Conservation (phyloP, 2,329 filamentous ascomycete genomes). For the Fusarium sp. region DNA sequence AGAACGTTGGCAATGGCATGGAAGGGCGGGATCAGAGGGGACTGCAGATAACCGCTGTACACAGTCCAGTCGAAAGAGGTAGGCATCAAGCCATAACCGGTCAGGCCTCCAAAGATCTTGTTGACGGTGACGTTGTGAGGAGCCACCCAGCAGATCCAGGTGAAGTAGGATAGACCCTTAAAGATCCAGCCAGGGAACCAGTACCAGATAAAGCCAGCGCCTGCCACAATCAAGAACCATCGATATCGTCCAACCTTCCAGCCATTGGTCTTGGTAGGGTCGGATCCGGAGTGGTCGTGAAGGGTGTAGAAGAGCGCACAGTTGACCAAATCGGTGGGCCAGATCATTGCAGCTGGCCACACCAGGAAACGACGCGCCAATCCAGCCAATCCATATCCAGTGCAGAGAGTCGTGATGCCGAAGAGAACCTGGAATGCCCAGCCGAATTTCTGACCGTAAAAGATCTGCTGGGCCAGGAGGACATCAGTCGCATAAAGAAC, state of each 20-base stretch:
- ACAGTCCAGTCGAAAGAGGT: slow-evolving; percentile 68
- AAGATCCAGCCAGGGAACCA: slow-evolving; percentile 74
- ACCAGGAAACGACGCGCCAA: slow-evolving; percentile 65
- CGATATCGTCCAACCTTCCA: slow-evolving; percentile 74
- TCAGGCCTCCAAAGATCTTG: slow-evolving; percentile 71
- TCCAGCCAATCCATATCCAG: slow-evolving; percentile 69
- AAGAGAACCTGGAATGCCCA: slow-evolving; percentile 67
- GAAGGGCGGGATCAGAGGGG: slow-evolving; percentile 65
- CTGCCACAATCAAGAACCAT: slow-evolving; percentile 70
- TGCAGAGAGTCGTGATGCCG: slow-evolving; percentile 65
- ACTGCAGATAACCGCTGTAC: slow-evolving; percentile 62
- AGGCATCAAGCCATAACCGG: slow-evolving; percentile 69
- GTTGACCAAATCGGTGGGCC: slow-evolving; percentile 67
- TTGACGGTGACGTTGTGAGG: slow-evolving; percentile 71
- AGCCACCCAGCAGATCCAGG: slow-evolving; percentile 72
- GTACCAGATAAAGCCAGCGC: slow-evolving; percentile 65
- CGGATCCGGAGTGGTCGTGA: slow-evolving; percentile 58
- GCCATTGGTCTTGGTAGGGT: slow-evolving; percentile 65
- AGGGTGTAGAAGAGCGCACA: slow-evolving; percentile 63
- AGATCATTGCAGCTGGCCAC: slow-evolving; percentile 68
- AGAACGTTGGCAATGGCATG: slow-evolving; percentile 68
- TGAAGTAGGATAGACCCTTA: slow-evolving; percentile 71
- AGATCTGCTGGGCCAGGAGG: slow-evolving; percentile 63
- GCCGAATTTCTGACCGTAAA: slow-evolving; percentile 67
- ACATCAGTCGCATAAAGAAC: slow-evolving; percentile 67